phyloP scores from a whole-genome alignment of 306 rosid genomes.

The Macrotyloma uniflorum region DNA sequence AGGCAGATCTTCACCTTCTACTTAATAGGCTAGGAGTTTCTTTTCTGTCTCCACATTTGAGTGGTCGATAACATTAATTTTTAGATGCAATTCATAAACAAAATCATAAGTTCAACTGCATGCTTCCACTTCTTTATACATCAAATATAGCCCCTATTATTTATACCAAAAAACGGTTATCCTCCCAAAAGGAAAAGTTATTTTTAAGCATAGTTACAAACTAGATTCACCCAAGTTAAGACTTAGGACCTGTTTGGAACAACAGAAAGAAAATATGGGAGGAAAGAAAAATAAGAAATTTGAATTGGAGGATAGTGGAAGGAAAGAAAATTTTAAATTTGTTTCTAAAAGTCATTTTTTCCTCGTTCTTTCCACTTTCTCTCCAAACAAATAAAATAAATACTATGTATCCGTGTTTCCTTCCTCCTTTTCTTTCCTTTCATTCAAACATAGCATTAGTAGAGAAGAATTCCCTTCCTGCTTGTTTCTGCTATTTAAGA shows the following conservation, averaged over 20 bases:
- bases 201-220: background rate
- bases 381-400: too few species aligned
- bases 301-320: too few species aligned
- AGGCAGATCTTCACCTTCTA: background rate
- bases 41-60: background rate
- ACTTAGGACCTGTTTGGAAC: background rate
- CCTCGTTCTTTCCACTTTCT: too few species aligned
- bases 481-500: slow-evolving; percentile 5
- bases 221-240: slow-evolving; percentile 17
- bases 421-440: too few species aligned
- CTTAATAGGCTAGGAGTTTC: slow-evolving; percentile 6
- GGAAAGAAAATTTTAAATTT: too few species aligned
- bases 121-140: slow-evolving; percentile 23
- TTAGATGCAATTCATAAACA: slow-evolving; percentile 30
- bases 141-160: slow-evolving; percentile 4
- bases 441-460: background rate
- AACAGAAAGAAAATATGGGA: too few species aligned
- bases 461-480: background rate
- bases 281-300: too few species aligned
- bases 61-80: background rate
- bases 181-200: background rate
- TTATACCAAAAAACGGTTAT: background rate
- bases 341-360: too few species aligned
- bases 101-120: slow-evolving; percentile 15
- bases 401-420: too few species aligned